Evolutionary conservation across 306 rosid genomes (phyloP).

Genomic region (Notholithocarpus densiflorus): DNA sequence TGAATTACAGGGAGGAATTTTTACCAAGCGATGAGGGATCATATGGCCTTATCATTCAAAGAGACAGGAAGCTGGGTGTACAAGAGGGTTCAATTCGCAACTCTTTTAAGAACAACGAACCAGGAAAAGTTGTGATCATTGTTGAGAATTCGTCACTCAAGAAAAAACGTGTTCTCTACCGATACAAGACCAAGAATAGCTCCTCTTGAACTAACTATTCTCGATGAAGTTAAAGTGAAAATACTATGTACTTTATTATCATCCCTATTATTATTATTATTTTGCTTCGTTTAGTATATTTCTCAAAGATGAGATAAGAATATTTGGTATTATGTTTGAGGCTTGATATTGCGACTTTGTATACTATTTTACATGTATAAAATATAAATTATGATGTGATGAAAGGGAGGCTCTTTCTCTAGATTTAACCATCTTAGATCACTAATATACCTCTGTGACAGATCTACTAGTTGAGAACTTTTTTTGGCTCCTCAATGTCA

Average conservation of each 20-base stretch:
- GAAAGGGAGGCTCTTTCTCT: too few relatives aligned
- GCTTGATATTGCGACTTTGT: too few relatives aligned
- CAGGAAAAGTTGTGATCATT: constrained; percentile 43
- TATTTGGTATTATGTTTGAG: too few relatives aligned
- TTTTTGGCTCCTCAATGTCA: too few relatives aligned
- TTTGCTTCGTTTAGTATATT: too few relatives aligned
- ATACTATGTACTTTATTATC: neutral
- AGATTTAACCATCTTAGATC: too few relatives aligned
- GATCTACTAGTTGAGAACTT: too few relatives aligned
- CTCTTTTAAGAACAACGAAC: constrained; percentile 42
- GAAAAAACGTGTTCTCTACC: constrained; percentile 43
- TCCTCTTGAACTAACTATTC: neutral
- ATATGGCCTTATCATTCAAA: constrained; percentile 45
- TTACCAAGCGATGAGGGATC: constrained; percentile 47
- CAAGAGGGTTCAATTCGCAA: constrained; percentile 48
- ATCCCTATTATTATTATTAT: too few relatives aligned
- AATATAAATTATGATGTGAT: too few relatives aligned
- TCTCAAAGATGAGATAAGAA: too few relatives aligned
- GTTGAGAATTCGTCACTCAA: constrained; percentile 40
- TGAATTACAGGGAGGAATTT: constrained; percentile 56
- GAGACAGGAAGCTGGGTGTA: constrained; percentile 38
- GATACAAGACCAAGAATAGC: constrained; percentile 37
- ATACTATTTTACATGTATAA: too few relatives aligned
- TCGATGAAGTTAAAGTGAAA: neutral
- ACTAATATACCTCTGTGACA: too few relatives aligned